A percentile compares a stretch with the other conserved stretches of the same genome.
These are phyloP conservation scores for Mycena sp. DNA, from an alignment of 1,284 basidiomycete genomes.

Conservation along the genomic window DNA sequence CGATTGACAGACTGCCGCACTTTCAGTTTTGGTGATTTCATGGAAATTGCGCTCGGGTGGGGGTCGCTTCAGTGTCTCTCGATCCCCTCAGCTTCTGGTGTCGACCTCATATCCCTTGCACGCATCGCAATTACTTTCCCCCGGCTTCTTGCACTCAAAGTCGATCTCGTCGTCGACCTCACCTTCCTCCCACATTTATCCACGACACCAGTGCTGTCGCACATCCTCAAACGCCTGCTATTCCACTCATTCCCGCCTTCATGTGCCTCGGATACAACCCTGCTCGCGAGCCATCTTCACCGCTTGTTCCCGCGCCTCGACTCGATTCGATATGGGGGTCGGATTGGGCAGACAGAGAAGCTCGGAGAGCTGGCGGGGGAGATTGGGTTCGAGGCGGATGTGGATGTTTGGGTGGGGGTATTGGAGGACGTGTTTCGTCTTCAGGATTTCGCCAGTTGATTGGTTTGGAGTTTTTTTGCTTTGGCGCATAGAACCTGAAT, in stretches of 20 bases:
- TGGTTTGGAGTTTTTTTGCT: no score
- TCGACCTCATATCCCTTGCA: neutral
- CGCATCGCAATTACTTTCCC: neutral
- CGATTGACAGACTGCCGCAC: neutral
- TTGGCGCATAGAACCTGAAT: no score
- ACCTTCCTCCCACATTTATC: neutral
- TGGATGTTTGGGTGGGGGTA: neutral
- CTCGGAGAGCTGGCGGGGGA: neutral
- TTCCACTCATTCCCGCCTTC: neutral
- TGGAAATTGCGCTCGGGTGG: neutral
- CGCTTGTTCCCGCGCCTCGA: neutral
- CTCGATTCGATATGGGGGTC: neutral
- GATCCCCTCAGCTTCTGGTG: neutral
- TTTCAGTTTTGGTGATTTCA: neutral
- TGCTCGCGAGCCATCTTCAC: neutral
- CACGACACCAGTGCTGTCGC: neutral
- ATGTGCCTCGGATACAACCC: neutral
- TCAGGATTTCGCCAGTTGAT: no score
- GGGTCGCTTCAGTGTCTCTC: neutral
- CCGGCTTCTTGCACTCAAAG: neutral
- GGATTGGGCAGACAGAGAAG: neutral
- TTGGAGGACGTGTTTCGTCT: neutral
- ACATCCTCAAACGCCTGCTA: no score
- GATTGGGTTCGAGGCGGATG: no score
- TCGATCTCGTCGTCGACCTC: neutral